Evolutionary conservation across 2,329 filamentous ascomycete species (phyloP).

Genomic region (Emmonsia crescens): DNA sequence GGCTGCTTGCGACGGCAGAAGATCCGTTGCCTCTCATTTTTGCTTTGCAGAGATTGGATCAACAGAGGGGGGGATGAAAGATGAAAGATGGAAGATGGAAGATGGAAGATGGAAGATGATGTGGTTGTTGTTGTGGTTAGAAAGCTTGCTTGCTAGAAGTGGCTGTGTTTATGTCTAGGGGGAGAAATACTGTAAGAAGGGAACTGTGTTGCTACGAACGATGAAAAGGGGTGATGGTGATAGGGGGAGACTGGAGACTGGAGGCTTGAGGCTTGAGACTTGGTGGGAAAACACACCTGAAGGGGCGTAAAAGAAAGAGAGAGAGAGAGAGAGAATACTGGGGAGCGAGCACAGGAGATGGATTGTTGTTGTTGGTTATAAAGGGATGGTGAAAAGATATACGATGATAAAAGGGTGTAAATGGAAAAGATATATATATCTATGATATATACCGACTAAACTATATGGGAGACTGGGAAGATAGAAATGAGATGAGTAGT

Average conservation of each 20-base stretch:
- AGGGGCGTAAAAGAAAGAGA: background rate
- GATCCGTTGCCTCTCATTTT: conserved; percentile 20
- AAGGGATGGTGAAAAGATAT: conserved; percentile 1
- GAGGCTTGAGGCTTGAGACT: too few species aligned
- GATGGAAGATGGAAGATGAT: too few species aligned
- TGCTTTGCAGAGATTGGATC: background rate
- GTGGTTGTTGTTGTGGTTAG: background rate
- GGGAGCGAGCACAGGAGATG: conserved; percentile 1
- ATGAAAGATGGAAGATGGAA: too few species aligned
- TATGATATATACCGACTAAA: background rate
- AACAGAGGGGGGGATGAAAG: background rate
- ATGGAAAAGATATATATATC: conserved; percentile 3
- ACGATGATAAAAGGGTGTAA: background rate
- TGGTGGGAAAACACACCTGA: background rate
- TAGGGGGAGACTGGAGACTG: too few species aligned
- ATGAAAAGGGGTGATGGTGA: too few species aligned
- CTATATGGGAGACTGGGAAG: background rate
- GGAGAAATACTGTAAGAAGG: background rate
- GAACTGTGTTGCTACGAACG: background rate
- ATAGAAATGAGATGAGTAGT: background rate
- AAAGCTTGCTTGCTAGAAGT: background rate
- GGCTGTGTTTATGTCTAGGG: background rate
- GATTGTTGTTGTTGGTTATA: background rate
- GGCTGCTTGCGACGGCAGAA: conserved; percentile 25
- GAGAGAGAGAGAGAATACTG: background rate